Conservation (phyloP, 371 early-diverging fungal genomes). For the Zopfochytrium polystomum region DNA sequence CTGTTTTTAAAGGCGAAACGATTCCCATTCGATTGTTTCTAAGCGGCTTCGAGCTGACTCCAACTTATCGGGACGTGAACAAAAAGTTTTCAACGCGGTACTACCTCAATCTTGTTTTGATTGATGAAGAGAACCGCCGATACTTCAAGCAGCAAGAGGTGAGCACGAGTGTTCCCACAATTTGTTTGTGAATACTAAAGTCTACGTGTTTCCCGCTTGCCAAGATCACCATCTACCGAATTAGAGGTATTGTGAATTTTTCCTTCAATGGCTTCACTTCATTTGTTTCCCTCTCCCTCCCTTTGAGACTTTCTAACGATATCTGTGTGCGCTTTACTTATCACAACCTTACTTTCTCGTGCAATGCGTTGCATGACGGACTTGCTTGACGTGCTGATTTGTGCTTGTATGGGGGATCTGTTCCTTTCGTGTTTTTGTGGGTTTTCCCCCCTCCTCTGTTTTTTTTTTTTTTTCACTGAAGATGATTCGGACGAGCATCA, state of each 20-base stretch:
- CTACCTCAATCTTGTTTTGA: conserved; percentile 92
- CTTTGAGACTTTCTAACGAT: too few species aligned
- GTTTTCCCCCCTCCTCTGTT: not conserved
- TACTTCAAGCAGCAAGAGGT: conserved; percentile 95
- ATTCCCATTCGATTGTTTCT: conserved; percentile 97
- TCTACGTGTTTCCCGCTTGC: not conserved
- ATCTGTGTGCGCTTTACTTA: too few species aligned
- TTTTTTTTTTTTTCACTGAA: not conserved
- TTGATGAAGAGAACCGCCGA: conserved; percentile 96
- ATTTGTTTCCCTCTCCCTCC: too few species aligned
- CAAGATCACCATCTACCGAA: conserved; percentile 28
- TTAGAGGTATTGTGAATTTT: conserved; percentile 17
- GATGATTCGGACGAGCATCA: conserved; percentile 37
- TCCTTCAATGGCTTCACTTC: too few species aligned
- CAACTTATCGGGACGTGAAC: conserved; percentile 84
- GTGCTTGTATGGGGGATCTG: too few species aligned
- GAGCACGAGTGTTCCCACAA: not conserved
- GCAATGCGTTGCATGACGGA: too few species aligned
- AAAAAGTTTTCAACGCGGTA: conserved; percentile 96
- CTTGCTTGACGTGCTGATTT: too few species aligned
- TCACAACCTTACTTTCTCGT: too few species aligned
- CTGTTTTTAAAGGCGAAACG: conserved; percentile 84
- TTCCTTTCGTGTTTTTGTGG: not conserved
- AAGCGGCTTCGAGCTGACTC: conserved; percentile 93
- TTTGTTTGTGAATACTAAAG: too few species aligned